Base-by-base conservation (phyloP, 2,329 filamentous ascomycete genomes). In the Colletotrichum sp. region DNA sequence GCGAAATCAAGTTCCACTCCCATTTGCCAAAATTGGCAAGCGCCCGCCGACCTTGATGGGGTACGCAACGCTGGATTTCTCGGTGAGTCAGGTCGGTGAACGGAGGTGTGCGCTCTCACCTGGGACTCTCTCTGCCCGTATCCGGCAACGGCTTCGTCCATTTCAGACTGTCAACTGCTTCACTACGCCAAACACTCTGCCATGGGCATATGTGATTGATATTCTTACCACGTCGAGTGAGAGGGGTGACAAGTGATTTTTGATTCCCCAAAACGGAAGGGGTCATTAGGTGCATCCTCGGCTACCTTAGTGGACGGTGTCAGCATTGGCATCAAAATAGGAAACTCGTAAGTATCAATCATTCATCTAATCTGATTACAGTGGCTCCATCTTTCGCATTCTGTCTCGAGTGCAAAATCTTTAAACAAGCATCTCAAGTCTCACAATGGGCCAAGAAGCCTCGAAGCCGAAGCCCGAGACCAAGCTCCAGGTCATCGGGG, bases 401-500 rank as follows among this genome's bases (percentile, higher is more conserved):
- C 26, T 30, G 5, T 62, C 16, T 62, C 39, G 16, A 18, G 18
- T 32, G 10, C 44, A 52, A 12, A 52, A 52, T 21, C 44, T 52
- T 52, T 3, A 12, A 52, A 13, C 2, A 52, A 52, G 44, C 44
- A 21, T 52, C 44, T 52, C n/a, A 21, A 52, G n/a, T 6, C 12
- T 24, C 64, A n/a, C 36, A 4, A 81, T 79, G 78, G 79, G 81
- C 36, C 78, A 81, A 30, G 57, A 79, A 52, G 75, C 75, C 39
- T 81, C 80, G 3, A 63, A 44, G 12, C 80, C 81, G 7, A 52
- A 75, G 36, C 72, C 77, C 18, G 80, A 77, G 8, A 74, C 72
- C 60, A 71, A 71, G 34, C 66, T 81, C 26, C 77, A 74, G 39
- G 78, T 82, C 70, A 80, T 82, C 69, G 79, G 81, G 32, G 80